phyloP scores from a whole-genome alignment of 1,139 yeast species.

The Lodderomyces pseudojiufengensis region DNA sequence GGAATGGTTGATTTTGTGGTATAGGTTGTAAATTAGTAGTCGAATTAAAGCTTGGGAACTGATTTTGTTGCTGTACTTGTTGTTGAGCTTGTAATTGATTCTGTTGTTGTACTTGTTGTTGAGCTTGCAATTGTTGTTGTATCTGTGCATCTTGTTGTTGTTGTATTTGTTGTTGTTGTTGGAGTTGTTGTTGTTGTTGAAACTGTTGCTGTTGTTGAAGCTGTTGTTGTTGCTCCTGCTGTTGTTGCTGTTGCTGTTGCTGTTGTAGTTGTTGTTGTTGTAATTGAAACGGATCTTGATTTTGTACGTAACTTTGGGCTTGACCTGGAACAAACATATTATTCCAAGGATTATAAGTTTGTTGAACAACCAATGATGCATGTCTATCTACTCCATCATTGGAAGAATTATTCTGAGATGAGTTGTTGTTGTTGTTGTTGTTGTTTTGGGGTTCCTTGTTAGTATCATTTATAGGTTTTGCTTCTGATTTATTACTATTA shows the following conservation, averaged over 20 bases:
- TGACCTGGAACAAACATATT: constrained; percentile 12
- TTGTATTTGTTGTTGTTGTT: constrained; percentile 12
- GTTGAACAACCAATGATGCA: constrained; percentile 36
- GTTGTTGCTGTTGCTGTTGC: constrained; percentile 11
- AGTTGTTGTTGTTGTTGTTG: constrained; percentile 2
- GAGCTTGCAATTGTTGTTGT: constrained; percentile 9
- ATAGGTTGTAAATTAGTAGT: constrained; percentile 12
- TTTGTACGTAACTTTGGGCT: constrained; percentile 11
- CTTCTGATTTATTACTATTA: constrained; percentile 13
- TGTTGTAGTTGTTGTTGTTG: constrained; percentile 12
- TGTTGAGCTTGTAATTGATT: constrained; percentile 9
- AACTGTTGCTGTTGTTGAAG: constrained; percentile 5
- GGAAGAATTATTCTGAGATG: constrained; percentile 4
- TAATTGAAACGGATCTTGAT: constrained; percentile 9
- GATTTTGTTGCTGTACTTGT: constrained; percentile 11
- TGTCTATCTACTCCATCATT: constrained; percentile 17
- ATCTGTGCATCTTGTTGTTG: constrained; percentile 13
- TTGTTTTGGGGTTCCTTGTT: neutral
- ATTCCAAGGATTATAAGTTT: constrained; percentile 47
- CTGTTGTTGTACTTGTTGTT: constrained; percentile 14
- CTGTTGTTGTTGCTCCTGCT: constrained; percentile 9
- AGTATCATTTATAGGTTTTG: neutral
- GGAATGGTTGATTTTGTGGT: constrained; percentile 13
- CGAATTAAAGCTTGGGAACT: constrained; percentile 7
- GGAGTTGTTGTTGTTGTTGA: constrained; percentile 8